phyloP scores from a whole-genome alignment of 2,329 filamentous ascomycete species.

The Knufia petricola region DNA sequence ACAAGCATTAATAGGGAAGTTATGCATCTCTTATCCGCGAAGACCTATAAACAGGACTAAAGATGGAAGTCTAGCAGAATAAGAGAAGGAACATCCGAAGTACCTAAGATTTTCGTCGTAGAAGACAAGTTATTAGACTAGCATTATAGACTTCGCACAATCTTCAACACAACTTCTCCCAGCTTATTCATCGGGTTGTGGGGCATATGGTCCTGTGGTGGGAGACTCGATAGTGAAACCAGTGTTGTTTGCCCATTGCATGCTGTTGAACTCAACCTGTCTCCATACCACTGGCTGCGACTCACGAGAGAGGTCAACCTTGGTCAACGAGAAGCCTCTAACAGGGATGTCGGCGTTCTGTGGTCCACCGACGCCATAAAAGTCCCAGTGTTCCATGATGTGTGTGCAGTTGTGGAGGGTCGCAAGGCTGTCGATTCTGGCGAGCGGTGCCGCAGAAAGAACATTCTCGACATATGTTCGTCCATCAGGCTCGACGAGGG shows the following conservation, averaged over 20 bases:
- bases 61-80: no score
- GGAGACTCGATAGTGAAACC: not conserved
- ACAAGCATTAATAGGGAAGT: no score
- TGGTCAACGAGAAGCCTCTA: slow-evolving; percentile 1
- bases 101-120: no score
- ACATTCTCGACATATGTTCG: not conserved
- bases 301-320: not conserved
- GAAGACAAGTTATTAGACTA: no score
- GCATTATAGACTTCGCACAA: no score
- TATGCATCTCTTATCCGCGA: no score
- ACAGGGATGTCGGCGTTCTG: not conserved
- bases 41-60: no score
- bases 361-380: not conserved
- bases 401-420: not conserved
- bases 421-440: not conserved
- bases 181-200: no score
- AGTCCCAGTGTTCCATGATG: slow-evolving; percentile 2
- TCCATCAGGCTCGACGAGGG: not conserved
- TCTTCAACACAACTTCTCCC: no score
- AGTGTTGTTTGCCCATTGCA: slow-evolving; percentile 1
- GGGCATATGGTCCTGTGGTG: not conserved
- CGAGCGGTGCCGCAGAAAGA: not conserved
- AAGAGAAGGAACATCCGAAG: no score
- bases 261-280: not conserved
- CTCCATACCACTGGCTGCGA: not conserved